Conservation (phyloP, 805 yeast species). For the Lipomyces yamanashiensis region DNA sequence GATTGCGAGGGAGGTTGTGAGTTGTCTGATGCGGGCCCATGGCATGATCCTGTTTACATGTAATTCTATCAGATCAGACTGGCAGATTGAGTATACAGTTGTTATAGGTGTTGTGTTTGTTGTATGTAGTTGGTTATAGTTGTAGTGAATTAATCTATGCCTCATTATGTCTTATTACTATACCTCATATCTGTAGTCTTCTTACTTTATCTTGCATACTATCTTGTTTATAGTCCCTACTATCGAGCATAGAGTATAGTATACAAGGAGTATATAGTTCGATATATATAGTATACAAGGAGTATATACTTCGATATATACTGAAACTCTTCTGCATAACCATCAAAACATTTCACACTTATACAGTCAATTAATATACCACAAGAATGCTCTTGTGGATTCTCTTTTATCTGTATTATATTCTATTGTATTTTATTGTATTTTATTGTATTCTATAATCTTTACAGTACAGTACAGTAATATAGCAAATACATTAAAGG, state of each 20-base stretch:
- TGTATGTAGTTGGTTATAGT: too few relatives aligned
- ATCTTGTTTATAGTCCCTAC: too few relatives aligned
- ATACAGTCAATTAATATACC: too few relatives aligned
- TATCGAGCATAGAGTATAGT: background rate
- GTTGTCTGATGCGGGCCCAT: slow-evolving; percentile 92
- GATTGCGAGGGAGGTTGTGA: slow-evolving; percentile 75
- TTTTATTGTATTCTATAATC: too few relatives aligned
- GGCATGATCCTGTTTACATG: slow-evolving; percentile 87
- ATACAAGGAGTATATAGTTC: background rate
- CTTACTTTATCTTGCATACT: background rate
- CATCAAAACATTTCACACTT: background rate
- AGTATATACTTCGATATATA: background rate
- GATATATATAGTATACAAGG: background rate
- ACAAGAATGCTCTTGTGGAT: too few relatives aligned
- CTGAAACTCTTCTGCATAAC: background rate
- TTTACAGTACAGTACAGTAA: too few relatives aligned
- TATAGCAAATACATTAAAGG: too few relatives aligned
- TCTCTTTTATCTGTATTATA: too few relatives aligned
- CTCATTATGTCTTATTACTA: too few relatives aligned
- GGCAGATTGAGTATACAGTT: background rate
- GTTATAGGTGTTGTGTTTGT: background rate
- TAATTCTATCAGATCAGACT: slow-evolving; percentile 7
- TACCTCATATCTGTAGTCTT: too few relatives aligned
- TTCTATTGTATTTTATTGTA: too few relatives aligned
- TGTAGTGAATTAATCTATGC: too few relatives aligned